Evolutionary conservation across 768 basidiomycete genomes (phyloP).

Genomic region (Pisolithus albus): DNA sequence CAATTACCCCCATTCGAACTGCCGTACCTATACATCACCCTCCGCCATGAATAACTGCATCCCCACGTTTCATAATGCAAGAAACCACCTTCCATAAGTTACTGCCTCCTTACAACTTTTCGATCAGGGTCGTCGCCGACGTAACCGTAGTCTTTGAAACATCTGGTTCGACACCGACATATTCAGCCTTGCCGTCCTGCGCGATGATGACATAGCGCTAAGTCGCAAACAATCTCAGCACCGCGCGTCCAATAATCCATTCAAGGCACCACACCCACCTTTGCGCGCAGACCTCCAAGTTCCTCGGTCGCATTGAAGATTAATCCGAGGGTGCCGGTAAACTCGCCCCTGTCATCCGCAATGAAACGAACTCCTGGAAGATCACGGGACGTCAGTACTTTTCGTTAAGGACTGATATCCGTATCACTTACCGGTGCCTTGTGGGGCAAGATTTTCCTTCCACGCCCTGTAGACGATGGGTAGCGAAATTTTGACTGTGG

Average conservation of each 20-base stretch:
- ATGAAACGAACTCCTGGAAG: constrained; percentile 50
- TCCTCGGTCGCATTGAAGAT: constrained; percentile 54
- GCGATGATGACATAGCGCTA: constrained; percentile 53
- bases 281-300: constrained; percentile 63
- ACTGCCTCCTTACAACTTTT: not conserved
- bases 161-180: constrained; percentile 11
- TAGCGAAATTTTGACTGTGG: not conserved
- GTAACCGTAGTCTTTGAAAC: not conserved
- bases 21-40: too few species aligned
- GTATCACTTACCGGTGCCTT: constrained; percentile 44
- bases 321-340: constrained; percentile 49
- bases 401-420: not conserved
- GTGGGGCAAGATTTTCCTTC: constrained; percentile 54
- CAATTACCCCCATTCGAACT: too few species aligned
- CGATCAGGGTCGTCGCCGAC: not conserved
- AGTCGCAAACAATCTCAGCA: constrained; percentile 4
- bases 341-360: constrained; percentile 60
- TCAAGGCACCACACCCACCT: constrained; percentile 30
- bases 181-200: constrained; percentile 51
- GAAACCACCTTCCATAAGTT: too few species aligned
- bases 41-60: too few species aligned
- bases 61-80: too few species aligned
- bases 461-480: constrained; percentile 43
- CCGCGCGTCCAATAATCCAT: not conserved
- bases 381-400: constrained; percentile 4